A percentile compares a stretch with the other conserved stretches of the same genome.
These are phyloP conservation scores for Lagerstroemia fauriei DNA, from an alignment of 441 rosid genomes.

Conservation along the genomic window DNA sequence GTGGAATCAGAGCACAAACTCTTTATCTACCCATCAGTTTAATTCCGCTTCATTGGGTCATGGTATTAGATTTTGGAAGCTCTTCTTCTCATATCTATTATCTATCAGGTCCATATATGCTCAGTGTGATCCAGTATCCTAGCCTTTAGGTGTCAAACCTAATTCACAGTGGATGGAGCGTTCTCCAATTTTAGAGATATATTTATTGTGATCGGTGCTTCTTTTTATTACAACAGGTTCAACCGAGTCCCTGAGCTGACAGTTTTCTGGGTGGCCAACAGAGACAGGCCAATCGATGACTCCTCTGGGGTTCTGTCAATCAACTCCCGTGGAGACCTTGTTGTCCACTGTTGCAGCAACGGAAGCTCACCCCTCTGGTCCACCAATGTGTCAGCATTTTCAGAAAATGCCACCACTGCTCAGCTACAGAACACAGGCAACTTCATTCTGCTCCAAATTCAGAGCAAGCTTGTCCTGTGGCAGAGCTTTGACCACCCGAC, in stretches of 20 bases:
- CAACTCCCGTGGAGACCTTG: not conserved
- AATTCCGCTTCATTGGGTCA: too few relatives aligned
- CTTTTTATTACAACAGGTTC: slow-evolving; percentile 7
- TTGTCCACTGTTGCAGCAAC: slow-evolving; percentile 18
- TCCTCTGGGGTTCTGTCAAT: slow-evolving; percentile 46
- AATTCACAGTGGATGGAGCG: too few relatives aligned
- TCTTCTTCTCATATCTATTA: too few relatives aligned
- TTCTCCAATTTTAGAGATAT: too few relatives aligned
- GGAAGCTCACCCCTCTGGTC: slow-evolving; percentile 56
- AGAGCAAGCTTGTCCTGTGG: slow-evolving; percentile 30
- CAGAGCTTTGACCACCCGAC: slow-evolving; percentile 29
- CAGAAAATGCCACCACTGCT: slow-evolving; percentile 6
- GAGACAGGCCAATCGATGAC: slow-evolving; percentile 51
- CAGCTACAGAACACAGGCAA: slow-evolving; percentile 34
- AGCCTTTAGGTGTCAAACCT: too few relatives aligned
- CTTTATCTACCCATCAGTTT: too few relatives aligned
- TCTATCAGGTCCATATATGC: too few relatives aligned
- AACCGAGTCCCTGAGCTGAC: slow-evolving; percentile 27
- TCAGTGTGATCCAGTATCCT: too few relatives aligned
- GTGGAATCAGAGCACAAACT: too few relatives aligned
- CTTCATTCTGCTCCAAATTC: slow-evolving; percentile 23
- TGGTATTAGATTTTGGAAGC: too few relatives aligned
- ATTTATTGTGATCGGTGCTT: too few relatives aligned
- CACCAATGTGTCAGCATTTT: slow-evolving; percentile 38
- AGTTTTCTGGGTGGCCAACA: slow-evolving; percentile 67